Evolutionary conservation across 441 rosid genomes (phyloP).

Genomic region (Geranium incanum): DNA sequence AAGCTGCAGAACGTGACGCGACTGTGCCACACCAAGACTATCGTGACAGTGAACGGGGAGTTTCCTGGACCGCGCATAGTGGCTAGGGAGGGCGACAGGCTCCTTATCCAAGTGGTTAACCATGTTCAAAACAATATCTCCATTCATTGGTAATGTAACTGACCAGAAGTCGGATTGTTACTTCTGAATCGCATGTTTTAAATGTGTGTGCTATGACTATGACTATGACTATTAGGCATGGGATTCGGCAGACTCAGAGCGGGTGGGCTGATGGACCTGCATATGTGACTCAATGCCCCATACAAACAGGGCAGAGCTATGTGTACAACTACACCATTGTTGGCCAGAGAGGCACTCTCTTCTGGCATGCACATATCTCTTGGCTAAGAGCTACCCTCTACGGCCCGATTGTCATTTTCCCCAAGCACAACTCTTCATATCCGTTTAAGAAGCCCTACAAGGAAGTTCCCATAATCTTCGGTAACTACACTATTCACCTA

Average conservation of each 20-base stretch:
- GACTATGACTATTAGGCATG: conserved; percentile 32
- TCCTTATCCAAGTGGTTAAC: conserved; percentile 54
- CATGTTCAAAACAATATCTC: conserved; percentile 55
- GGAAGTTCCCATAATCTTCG: conserved; percentile 33
- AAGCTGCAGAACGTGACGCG: conserved; percentile 51
- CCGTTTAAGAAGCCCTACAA: conserved; percentile 41
- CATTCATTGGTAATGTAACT: conserved; percentile 47
- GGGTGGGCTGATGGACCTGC: conserved; percentile 61
- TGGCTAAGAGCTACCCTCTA: conserved; percentile 51
- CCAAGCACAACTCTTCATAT: conserved; percentile 30
- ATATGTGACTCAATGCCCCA: conserved; percentile 57
- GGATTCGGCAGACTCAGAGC: conserved; percentile 42
- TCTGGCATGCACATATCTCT: conserved; percentile 54
- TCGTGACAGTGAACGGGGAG: conserved; percentile 51
- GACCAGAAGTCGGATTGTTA: not conserved
- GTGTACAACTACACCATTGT: conserved; percentile 45
- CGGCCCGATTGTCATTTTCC: conserved; percentile 44
- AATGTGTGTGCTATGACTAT: not conserved
- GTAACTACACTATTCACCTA: not conserved
- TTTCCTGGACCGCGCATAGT: conserved; percentile 59
- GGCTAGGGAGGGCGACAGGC: conserved; percentile 54
- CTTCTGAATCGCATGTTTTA: not conserved
- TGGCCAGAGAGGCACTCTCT: conserved; percentile 54
- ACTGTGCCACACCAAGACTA: conserved; percentile 49
- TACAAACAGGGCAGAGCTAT: conserved; percentile 43